These are phyloP conservation scores for Coemansia biformis DNA, from an alignment of 192 early-diverging fungal species.

Conservation along the genomic window DNA sequence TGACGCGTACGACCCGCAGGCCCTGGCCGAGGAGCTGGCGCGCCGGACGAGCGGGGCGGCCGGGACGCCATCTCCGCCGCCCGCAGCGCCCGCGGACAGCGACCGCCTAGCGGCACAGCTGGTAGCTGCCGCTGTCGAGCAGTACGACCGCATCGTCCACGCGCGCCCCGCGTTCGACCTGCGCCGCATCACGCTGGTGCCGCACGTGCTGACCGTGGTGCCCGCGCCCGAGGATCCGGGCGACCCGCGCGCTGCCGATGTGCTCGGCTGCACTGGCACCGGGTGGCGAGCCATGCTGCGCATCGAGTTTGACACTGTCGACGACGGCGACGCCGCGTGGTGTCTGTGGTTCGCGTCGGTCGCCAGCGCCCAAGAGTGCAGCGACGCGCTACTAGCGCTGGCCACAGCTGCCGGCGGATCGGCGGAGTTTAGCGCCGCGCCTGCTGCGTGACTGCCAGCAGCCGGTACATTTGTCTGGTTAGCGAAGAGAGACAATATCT, in stretches of 20 bases:
- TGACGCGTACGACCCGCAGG: constrained; percentile 38
- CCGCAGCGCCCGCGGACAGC: constrained; percentile 4
- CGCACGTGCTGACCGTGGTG: not conserved
- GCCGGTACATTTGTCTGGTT: too few relatives aligned
- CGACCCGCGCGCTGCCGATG: not conserved
- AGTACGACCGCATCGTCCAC: constrained; percentile 33
- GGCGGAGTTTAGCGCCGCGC: constrained; percentile 10
- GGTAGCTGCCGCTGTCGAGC: constrained; percentile 11
- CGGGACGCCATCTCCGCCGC: not conserved
- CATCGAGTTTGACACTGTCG: constrained; percentile 30
- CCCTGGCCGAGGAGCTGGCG: constrained; percentile 26
- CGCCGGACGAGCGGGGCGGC: constrained; percentile 11
- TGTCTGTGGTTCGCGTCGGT: constrained; percentile 40
- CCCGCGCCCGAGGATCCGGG: not conserved
- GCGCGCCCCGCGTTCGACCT: constrained; percentile 32
- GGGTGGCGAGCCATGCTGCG: constrained; percentile 43
- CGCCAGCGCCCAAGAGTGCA: constrained; percentile 38
- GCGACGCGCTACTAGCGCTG: constrained; percentile 34
- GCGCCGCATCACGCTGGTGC: constrained; percentile 21
- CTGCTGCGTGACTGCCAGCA: too few relatives aligned
- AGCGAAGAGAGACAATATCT: too few relatives aligned
- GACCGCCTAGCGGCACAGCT: constrained; percentile 7
- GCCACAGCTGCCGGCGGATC: constrained; percentile 9
- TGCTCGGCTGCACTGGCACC: constrained; percentile 24
- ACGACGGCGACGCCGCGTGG: constrained; percentile 7